These are phyloP conservation scores for Colletotrichum viniferum DNA, from an alignment of 2,329 filamentous ascomycete genomes.

Conservation along the genomic window DNA sequence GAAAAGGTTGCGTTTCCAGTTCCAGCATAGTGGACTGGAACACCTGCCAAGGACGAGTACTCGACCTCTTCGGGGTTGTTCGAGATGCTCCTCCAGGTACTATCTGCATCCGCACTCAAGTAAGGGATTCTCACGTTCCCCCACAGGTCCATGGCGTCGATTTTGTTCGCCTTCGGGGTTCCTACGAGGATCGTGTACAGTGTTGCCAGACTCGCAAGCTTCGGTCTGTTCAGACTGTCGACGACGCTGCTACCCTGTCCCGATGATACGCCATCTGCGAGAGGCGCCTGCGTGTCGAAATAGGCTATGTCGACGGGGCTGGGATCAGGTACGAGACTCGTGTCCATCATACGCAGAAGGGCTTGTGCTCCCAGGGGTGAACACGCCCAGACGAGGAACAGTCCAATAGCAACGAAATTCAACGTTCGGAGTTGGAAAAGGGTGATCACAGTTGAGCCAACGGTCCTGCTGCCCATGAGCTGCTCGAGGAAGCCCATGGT, in stretches of 20 bases:
- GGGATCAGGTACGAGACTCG: neutral
- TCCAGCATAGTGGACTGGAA: neutral
- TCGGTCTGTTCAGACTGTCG: neutral
- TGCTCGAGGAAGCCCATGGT: neutral
- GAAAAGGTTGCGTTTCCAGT: neutral
- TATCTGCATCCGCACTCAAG: neutral
- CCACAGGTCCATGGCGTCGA: constrained; percentile 27
- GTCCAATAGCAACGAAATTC: constrained; percentile 26
- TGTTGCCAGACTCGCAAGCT: neutral
- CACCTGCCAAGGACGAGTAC: neutral
- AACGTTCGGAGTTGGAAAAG: constrained; percentile 26
- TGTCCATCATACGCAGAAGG: constrained; percentile 23
- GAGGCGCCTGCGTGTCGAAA: neutral
- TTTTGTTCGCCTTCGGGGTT: constrained; percentile 23
- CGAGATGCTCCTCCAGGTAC: neutral
- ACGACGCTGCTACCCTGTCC: neutral
- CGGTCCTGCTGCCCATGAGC: neutral
- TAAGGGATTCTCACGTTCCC: constrained; percentile 32
- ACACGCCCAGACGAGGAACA: constrained; percentile 32
- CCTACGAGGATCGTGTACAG: constrained; percentile 24
- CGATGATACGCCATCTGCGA: neutral
- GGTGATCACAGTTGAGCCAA: neutral
- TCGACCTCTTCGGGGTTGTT: neutral
- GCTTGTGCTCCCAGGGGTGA: constrained; percentile 35
- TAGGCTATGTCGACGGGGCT: neutral